Base-by-base conservation (phyloP, 169 alveolate genomes). In the Cryptosporidium bovis region DNA sequence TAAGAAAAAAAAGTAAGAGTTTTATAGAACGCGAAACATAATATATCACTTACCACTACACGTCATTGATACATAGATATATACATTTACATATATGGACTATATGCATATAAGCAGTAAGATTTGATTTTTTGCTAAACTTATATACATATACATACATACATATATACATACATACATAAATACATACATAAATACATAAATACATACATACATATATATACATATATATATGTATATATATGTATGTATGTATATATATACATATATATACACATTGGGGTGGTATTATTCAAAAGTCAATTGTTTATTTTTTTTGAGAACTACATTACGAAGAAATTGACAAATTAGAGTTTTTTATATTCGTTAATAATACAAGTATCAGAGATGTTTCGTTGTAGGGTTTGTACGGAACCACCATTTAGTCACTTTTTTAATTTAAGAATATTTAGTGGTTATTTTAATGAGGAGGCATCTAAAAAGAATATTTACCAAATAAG, bases 351-450 rank as follows among this genome's bases (percentile, higher is more conserved):
- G 48, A 40, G 48, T 40, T 40, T 40, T 6, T 6, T 40, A 40
- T 40, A 40, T 40, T 40, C 1, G 10, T 40, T 40, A 8, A 40
- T 8, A 40, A 40, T 16, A 53, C 64, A 53, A 5, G 4, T 53
- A 53, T 53, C 29, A 16, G 29, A 62, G 13, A 77, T 77, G 85
- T 77, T 77, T 77, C 85, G 85, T 62, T 77, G 85, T 77, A 56
- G 85, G 40, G 62, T 77, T 27, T 77, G 85, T 29, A 62, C 85
- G 20, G 85, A 77, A 44, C 85, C 85, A 60, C 85, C 85, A 3
- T 77, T 77, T 77, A 77, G 85, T 34, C 69, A 40, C 46, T 77
- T 77, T 40, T 77, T 77, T 60, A 77, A 62, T 31, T 58, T 77
- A 66, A 56, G 77, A 48, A 77, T 77, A n/a, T 77, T 77, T 77